phyloP scores from a whole-genome alignment of 371 early-diverging fungal species.

The Nosema muscidifuracis region DNA sequence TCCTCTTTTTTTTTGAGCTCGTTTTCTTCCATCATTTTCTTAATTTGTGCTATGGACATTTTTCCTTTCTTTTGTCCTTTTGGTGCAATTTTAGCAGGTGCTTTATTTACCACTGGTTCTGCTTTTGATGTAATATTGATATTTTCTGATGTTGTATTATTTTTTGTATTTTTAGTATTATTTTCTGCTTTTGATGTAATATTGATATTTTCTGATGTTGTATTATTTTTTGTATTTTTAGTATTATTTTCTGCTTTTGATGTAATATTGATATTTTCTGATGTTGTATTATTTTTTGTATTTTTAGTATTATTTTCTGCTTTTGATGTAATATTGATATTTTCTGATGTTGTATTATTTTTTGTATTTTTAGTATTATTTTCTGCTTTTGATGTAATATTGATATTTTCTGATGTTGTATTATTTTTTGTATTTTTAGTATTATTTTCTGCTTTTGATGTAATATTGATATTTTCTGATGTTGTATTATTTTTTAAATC shows the following conservation, averaged over 20 bases:
- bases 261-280: background rate
- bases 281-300: background rate
- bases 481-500: background rate
- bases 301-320: background rate
- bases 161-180: background rate
- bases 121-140: background rate
- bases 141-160: background rate
- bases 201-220: background rate
- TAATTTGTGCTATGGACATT: conserved; percentile 37
- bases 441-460: background rate
- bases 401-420: background rate
- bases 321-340: too few species aligned
- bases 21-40: conserved; percentile 35
- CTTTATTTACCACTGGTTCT: background rate
- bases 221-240: background rate
- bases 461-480: background rate
- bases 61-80: conserved; percentile 14
- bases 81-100: background rate
- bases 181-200: background rate
- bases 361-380: background rate
- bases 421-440: background rate
- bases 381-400: background rate
- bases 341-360: background rate
- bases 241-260: background rate
- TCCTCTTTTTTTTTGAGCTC: conserved; percentile 57